Evolutionary conservation across 2,329 filamentous ascomycete species (phyloP), one percentile per base, ranked within the genome.

Genomic region (Diaporthe sp.): DNA sequence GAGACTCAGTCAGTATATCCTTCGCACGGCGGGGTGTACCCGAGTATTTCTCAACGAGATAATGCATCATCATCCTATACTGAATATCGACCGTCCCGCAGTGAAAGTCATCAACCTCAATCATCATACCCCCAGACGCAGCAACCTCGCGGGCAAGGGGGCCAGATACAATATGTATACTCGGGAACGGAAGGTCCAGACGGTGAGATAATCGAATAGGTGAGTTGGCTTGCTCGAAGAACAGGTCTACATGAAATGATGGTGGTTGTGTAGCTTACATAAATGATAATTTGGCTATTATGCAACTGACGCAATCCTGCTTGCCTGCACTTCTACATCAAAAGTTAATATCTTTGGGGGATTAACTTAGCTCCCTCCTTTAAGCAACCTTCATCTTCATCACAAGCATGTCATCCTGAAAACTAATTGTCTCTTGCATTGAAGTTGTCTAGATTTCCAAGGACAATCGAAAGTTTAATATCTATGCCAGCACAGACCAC

Each of bases 151-250:
- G 34, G 49, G 22, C 65, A 55, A 10, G 17, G 2, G 1, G 19
- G 34, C 7, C 8, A 55, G 34, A n/a, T 55, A 6, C 15, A 31
- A 2, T 69, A 69, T 31, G 65, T 69, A 1, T 69, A 55, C n/a
- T 28, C 49, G 15, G 22, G 65, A 4, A 69, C 65, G 0, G 65
- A 69, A 7, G 49, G 65, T 17, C 65, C 65, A 7, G 65, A 69
- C 10, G 65, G 65, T 25, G 65, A 69, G 49, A 8, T 13, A 39
- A 55, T 69, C 28, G 65, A 69, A 42, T 69, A 65, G 28, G 6
- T n/a, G 10, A 25, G 8, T 5, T 25, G 12, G 3, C 2, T 22
- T 44, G 9, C 13, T 25, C 10, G 22, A 31, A 42, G 10, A 10
- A 17, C 5, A 61, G 22, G 58, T 68, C 28, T 25, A 17, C 28